Conservation (phyloP, 2,329 filamentous ascomycete species). For the Microsporum ferrugineum region DNA sequence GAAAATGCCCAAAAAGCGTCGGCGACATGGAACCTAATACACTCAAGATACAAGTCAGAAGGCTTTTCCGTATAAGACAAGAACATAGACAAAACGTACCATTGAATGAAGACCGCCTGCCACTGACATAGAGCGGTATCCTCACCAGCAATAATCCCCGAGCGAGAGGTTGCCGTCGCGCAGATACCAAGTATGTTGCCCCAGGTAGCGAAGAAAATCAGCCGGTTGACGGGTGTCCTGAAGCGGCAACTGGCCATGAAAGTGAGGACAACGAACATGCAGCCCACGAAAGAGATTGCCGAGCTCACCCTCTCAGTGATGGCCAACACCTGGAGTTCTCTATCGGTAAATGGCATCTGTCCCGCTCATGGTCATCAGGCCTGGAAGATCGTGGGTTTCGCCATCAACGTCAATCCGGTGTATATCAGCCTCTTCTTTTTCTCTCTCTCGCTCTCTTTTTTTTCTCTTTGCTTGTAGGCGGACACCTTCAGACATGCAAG, state of each 20-base stretch:
- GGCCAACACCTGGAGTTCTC: neutral
- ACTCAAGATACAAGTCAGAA: neutral
- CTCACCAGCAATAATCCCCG: constrained; percentile 41
- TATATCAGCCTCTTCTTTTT: too few relatives aligned
- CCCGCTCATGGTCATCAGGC: neutral
- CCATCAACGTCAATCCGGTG: too few relatives aligned
- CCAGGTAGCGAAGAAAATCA: constrained; percentile 73
- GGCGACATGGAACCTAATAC: constrained; percentile 59
- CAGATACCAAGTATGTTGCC: constrained; percentile 70
- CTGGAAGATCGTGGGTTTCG: too few relatives aligned
- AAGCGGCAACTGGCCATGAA: constrained; percentile 16
- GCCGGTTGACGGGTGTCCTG: constrained; percentile 52
- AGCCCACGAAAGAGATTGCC: constrained; percentile 15
- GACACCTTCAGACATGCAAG: too few relatives aligned
- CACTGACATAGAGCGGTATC: constrained; percentile 57
- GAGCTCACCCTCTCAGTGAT: constrained; percentile 16
- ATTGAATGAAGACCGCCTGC: constrained; percentile 71
- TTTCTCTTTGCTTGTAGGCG: neutral
- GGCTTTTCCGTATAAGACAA: neutral
- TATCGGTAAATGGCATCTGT: neutral
- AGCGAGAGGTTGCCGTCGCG: constrained; percentile 59
- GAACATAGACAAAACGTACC: constrained; percentile 43
- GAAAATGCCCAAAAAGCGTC: constrained; percentile 67
- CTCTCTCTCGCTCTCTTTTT: neutral
- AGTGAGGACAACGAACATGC: constrained; percentile 16